Percentiles rank a stretch among this genome's conserved stretches.
Conservation (phyloP, 2,329 filamentous ascomycete species). For the Venturia effusa region DNA sequence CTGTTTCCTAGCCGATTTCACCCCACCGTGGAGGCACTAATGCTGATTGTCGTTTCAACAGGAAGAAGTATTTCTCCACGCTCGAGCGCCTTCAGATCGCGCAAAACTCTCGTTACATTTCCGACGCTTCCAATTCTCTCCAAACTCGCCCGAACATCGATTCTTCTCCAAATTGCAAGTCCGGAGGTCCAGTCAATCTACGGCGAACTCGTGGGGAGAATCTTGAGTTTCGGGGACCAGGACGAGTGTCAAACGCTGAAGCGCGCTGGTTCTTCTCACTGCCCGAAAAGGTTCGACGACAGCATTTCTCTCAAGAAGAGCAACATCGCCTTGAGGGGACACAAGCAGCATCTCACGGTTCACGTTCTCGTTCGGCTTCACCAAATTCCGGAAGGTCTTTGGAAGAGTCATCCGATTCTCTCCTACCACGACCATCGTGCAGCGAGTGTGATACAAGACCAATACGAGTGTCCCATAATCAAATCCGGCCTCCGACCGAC, state of each 20-base stretch:
- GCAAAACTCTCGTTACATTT: conserved; percentile 30
- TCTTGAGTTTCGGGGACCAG: conserved; percentile 18
- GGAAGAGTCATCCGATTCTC: neutral
- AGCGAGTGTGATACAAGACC: neutral
- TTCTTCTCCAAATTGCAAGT: conserved; percentile 1
- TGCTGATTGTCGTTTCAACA: conserved; percentile 16
- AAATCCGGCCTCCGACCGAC: neutral
- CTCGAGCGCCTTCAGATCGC: conserved; percentile 59
- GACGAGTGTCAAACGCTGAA: conserved; percentile 41
- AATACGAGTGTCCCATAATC: neutral
- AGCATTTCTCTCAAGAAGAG: conserved; percentile 62
- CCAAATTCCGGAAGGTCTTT: neutral
- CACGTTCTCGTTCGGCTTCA: neutral
- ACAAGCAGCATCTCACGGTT: neutral
- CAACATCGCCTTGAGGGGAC: conserved; percentile 27
- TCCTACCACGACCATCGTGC: neutral
- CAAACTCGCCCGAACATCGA: conserved; percentile 13
- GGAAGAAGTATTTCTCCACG: conserved; percentile 60
- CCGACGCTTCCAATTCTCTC: conserved; percentile 16
- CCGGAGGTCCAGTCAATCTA: neutral
- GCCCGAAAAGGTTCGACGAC: conserved; percentile 61
- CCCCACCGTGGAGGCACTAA: conserved; percentile 3
- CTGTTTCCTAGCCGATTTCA: neutral
- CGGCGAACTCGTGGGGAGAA: conserved; percentile 8
- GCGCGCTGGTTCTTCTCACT: conserved; percentile 58